These are phyloP conservation scores for Pneumocystis wakefieldiae DNA, from an alignment of 1,139 yeast genomes.

Conservation along the genomic window DNA sequence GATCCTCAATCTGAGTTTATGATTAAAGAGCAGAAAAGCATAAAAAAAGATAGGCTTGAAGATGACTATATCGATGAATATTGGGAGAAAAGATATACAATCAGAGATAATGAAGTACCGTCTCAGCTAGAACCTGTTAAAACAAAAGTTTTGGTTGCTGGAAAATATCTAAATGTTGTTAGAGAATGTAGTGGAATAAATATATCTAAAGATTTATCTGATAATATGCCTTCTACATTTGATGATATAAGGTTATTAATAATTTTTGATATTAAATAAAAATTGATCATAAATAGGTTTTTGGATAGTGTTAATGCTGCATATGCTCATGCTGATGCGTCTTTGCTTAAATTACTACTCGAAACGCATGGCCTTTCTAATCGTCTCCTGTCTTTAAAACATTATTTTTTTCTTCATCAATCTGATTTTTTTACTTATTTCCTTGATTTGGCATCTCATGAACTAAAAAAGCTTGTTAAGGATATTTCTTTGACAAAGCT, in stretches of 20 bases:
- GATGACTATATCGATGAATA: slow-evolving; percentile 45
- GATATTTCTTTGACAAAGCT: slow-evolving; percentile 29
- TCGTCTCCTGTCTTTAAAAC: slow-evolving; percentile 26
- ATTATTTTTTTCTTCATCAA: slow-evolving; percentile 43
- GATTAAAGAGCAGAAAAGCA: slow-evolving; percentile 32
- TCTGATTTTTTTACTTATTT: slow-evolving; percentile 37
- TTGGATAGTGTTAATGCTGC: slow-evolving; percentile 42
- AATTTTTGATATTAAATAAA: slow-evolving; percentile 5
- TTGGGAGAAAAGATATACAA: slow-evolving; percentile 74
- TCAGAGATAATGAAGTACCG: slow-evolving; percentile 63
- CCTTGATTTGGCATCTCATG: slow-evolving; percentile 28
- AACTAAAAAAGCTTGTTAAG: slow-evolving; percentile 28
- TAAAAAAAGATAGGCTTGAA: slow-evolving; percentile 33
- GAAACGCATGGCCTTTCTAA: slow-evolving; percentile 43
- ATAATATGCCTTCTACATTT: slow-evolving; percentile 29
- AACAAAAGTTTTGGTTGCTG: slow-evolving; percentile 58
- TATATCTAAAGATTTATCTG: slow-evolving; percentile 7
- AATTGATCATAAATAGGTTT: slow-evolving; percentile 16
- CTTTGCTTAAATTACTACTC: slow-evolving; percentile 43
- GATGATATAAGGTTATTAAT: slow-evolving; percentile 33
- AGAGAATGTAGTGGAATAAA: slow-evolving; percentile 38
- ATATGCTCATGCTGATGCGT: slow-evolving; percentile 51
- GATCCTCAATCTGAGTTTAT: slow-evolving; percentile 80
- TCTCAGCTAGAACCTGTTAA: slow-evolving; percentile 44
- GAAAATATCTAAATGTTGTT: slow-evolving; percentile 67